A percentile compares a stretch with the other conserved stretches of the same genome.
Evolutionary conservation across 2,329 filamentous ascomycete species (phyloP).

Genomic region (Monilinia polystroma): DNA sequence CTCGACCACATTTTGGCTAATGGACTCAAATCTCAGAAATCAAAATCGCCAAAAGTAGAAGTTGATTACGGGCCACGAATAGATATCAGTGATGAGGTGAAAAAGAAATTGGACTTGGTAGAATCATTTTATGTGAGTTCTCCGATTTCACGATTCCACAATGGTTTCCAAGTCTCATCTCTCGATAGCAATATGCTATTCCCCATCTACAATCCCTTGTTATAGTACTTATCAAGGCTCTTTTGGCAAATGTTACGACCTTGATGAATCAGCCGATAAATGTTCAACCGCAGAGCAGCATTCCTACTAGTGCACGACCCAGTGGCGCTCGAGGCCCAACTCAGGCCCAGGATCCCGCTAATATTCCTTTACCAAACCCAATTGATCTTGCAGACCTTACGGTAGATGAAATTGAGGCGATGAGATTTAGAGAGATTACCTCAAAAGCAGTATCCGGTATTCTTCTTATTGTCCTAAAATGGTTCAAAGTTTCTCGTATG

Average conservation of each 20-base stretch:
- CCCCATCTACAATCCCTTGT: constrained; percentile 89
- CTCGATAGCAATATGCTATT: constrained; percentile 64
- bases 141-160: neutral
- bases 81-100: constrained; percentile 54
- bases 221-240: constrained; percentile 86
- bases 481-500: constrained; percentile 93
- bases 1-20: constrained; percentile 45
- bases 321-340: constrained; percentile 33
- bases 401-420: constrained; percentile 77
- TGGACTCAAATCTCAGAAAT: constrained; percentile 45
- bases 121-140: constrained; percentile 80
- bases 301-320: constrained; percentile 35
- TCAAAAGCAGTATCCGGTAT: constrained; percentile 90
- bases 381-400: constrained; percentile 47
- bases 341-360: constrained; percentile 37
- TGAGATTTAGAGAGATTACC: constrained; percentile 80
- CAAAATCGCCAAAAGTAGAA: constrained; percentile 43
- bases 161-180: constrained; percentile 39
- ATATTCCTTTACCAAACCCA: constrained; percentile 33
- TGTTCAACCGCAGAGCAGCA: constrained; percentile 29
- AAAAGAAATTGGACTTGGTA: constrained; percentile 67
- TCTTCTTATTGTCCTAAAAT: constrained; percentile 85
- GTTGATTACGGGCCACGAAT: constrained; percentile 53
- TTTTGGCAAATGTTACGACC: constrained; percentile 85
- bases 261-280: constrained; percentile 61